A percentile compares a stretch with the other conserved stretches of the same genome.
Conservation (phyloP, 2,329 filamentous ascomycete genomes). For the Zymoseptoria tritici region DNA sequence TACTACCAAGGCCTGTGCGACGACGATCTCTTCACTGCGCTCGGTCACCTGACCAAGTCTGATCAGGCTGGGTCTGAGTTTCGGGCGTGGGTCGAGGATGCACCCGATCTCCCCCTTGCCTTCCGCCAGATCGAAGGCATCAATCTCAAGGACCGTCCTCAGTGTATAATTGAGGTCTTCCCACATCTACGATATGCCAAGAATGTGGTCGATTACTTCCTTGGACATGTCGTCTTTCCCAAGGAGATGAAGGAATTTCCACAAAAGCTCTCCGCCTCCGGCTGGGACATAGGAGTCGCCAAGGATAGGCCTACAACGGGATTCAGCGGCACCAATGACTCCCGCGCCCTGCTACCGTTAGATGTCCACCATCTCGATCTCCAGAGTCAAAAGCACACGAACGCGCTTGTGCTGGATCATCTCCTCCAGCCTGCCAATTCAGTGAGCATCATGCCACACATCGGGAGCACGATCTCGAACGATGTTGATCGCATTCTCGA, state of each 20-base stretch:
- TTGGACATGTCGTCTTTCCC: conserved; percentile 61
- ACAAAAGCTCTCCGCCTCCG: conserved; percentile 56
- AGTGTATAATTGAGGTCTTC: conserved; percentile 19
- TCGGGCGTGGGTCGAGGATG: conserved; percentile 17
- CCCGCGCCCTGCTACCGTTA: conserved; percentile 50
- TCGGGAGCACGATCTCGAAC: neutral
- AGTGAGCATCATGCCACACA: conserved; percentile 11
- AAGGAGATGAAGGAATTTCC: conserved; percentile 58
- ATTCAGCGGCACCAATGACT: conserved; percentile 67
- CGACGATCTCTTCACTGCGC: conserved; percentile 36
- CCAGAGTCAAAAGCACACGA: conserved; percentile 51
- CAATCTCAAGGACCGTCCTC: conserved; percentile 22
- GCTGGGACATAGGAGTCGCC: conserved; percentile 56
- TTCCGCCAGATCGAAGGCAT: conserved; percentile 16
- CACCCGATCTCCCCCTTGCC: conserved; percentile 1
- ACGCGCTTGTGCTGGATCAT: conserved; percentile 56
- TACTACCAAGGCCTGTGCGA: conserved; percentile 55
- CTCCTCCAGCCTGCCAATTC: conserved; percentile 49
- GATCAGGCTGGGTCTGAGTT: conserved; percentile 25
- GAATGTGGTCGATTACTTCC: conserved; percentile 54
- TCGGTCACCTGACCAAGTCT: conserved; percentile 19
- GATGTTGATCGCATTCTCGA: conserved; percentile 36
- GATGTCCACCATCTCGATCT: conserved; percentile 57
- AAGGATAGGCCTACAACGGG: conserved; percentile 54
- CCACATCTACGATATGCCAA: conserved; percentile 47